Evolutionary conservation across 192 early-diverging fungal species (phyloP).

Genomic region (Coemansia sp.): DNA sequence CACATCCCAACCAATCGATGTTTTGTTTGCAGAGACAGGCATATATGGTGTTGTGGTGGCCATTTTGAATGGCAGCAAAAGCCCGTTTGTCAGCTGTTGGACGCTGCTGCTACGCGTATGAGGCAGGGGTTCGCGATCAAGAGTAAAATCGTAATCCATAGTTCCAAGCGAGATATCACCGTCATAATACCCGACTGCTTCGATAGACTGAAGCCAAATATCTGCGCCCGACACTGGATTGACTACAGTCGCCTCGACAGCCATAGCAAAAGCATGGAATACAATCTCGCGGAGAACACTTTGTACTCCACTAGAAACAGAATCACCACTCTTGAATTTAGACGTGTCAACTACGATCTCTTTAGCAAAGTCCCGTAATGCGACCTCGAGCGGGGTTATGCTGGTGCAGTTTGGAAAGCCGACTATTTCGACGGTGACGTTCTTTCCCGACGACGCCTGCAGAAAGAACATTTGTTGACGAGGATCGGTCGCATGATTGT

Average conservation of each 20-base stretch:
- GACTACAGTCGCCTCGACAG: conserved; percentile 42
- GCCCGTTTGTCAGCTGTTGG: conserved; percentile 9
- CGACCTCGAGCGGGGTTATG: conserved; percentile 37
- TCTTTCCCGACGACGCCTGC: conserved; percentile 26
- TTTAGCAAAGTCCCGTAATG: conserved; percentile 33
- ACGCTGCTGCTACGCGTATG: not conserved
- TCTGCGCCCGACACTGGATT: conserved; percentile 43
- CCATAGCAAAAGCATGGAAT: conserved; percentile 36
- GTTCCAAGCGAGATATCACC: conserved; percentile 32
- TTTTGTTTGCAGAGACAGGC: conserved; percentile 37
- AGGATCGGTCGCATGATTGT: conserved; percentile 38
- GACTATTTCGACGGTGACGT: conserved; percentile 25
- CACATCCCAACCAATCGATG: conserved; percentile 51
- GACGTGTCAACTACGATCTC: conserved; percentile 22
- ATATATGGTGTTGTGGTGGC: conserved; percentile 33
- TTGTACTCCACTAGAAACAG: not conserved
- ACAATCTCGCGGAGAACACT: conserved; percentile 29
- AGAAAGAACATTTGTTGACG: conserved; percentile 43
- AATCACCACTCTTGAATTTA: conserved; percentile 10
- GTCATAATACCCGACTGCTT: conserved; percentile 38
- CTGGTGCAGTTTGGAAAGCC: conserved; percentile 45
- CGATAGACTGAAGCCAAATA: conserved; percentile 42
- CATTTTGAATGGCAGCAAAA: conserved; percentile 30
- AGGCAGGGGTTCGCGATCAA: not conserved
- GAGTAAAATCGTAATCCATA: conserved; percentile 38